Evolutionary conservation across 2,329 filamentous ascomycete species (phyloP).

Genomic region (Nothomitra cinnamomea): DNA sequence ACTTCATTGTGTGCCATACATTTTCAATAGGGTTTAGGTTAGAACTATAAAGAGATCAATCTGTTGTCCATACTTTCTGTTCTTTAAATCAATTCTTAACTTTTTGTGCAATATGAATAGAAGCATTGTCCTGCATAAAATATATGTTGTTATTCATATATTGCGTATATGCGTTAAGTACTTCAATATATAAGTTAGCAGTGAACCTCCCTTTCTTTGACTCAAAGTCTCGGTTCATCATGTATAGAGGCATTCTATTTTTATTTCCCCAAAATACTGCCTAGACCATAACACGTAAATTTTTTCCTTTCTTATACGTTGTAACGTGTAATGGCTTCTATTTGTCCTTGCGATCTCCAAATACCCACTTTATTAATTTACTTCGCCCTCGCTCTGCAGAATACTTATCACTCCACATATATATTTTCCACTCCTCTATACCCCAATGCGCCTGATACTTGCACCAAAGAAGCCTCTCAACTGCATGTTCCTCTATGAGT

Average conservation of each 20-base stretch:
- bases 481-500: too few relatives aligned
- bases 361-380: too few relatives aligned
- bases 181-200: conserved; percentile 8
- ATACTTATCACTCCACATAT: too few relatives aligned
- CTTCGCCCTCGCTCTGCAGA: too few relatives aligned
- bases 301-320: conserved; percentile 8
- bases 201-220: conserved; percentile 7
- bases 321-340: too few relatives aligned
- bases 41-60: conserved; percentile 13
- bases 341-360: too few relatives aligned
- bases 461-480: too few relatives aligned
- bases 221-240: conserved; percentile 9
- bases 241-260: conserved; percentile 6
- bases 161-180: conserved; percentile 8
- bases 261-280: conserved; percentile 10
- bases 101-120: conserved; percentile 11
- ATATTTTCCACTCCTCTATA: too few relatives aligned
- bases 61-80: conserved; percentile 10
- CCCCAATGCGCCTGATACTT: not conserved
- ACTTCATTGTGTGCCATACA: conserved; percentile 14
- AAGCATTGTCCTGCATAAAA: conserved; percentile 15
- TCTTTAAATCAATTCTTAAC: conserved; percentile 9
- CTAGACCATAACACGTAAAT: conserved; percentile 13
- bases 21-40: conserved; percentile 19
- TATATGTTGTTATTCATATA: conserved; percentile 4